A percentile compares a stretch with the other conserved stretches of the same genome.
phyloP scores from a whole-genome alignment of 768 basidiomycete species.

The Mycena galericulata region DNA sequence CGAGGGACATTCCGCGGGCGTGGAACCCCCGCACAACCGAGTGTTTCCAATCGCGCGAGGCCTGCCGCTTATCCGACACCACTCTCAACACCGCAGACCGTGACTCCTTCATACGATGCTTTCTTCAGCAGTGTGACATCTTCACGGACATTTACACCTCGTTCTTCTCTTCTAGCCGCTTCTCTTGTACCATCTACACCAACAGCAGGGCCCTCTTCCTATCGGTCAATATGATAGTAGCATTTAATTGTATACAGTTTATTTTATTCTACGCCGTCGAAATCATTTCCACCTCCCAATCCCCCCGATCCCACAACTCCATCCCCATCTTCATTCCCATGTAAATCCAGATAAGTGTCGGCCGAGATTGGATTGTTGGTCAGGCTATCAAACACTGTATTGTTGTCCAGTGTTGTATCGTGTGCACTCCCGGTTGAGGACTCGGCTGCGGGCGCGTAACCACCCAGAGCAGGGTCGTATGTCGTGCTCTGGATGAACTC shows the following conservation, averaged over 20 bases:
- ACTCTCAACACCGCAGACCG: neutral
- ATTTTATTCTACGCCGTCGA: too few species aligned
- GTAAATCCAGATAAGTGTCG: constrained; percentile 28
- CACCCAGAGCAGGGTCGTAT: constrained; percentile 38
- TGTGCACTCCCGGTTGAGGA: neutral
- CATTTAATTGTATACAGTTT: too few species aligned
- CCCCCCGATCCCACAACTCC: too few species aligned
- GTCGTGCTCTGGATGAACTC: constrained; percentile 38
- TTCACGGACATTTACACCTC: constrained; percentile 1
- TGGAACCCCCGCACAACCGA: neutral
- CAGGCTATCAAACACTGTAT: constrained; percentile 32
- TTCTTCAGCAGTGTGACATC: neutral
- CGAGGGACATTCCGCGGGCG: neutral
- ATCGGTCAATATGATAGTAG: too few species aligned
- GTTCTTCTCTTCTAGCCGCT: neutral
- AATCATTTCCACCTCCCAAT: too few species aligned
- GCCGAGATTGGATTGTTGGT: constrained; percentile 18
- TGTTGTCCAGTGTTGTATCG: constrained; percentile 27
- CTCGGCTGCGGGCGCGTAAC: constrained; percentile 33
- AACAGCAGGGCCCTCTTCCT: neutral
- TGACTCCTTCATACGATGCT: constrained; percentile 5
- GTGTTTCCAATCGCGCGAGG: neutral
- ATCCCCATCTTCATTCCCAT: constrained; percentile 15
- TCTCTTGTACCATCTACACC: neutral
- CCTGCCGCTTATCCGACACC: neutral